phyloP scores from a whole-genome alignment of 192 early-diverging fungal species.

The Coemansia interrupta region DNA sequence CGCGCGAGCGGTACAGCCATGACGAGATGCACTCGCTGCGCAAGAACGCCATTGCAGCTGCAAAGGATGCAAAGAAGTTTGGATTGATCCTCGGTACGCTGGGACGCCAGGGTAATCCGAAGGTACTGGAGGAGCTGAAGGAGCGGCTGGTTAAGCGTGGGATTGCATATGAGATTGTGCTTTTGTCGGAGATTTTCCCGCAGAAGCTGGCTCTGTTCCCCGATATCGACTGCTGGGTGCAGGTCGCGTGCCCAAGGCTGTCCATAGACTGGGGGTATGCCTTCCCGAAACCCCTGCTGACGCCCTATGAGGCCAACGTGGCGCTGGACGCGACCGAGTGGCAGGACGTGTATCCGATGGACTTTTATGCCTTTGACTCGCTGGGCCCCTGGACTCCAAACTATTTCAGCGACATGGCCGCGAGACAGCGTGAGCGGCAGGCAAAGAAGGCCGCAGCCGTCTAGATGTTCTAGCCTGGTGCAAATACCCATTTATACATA shows the following conservation, averaged over 20 bases:
- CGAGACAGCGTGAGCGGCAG: constrained; percentile 25
- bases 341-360: constrained; percentile 94
- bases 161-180: constrained; percentile 66
- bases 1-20: constrained; percentile 91
- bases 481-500: too few species aligned
- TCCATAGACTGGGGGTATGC: constrained; percentile 99
- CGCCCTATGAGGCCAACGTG: constrained; percentile 93
- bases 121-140: constrained; percentile 82
- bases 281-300: constrained; percentile 84
- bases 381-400: constrained; percentile 94
- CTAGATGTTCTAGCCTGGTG: too few species aligned
- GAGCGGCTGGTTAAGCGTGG: constrained; percentile 58
- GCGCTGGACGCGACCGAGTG: constrained; percentile 74
- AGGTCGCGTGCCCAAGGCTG: constrained; percentile 92
- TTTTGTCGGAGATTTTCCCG: constrained; percentile 94
- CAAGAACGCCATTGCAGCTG: constrained; percentile 74
- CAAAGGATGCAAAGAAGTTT: constrained; percentile 70
- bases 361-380: constrained; percentile 90
- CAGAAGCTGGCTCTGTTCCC: constrained; percentile 85
- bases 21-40: constrained; percentile 85
- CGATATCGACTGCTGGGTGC: constrained; percentile 87
- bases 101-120: constrained; percentile 92
- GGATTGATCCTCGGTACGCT: constrained; percentile 94
- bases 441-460: constrained; percentile 3
- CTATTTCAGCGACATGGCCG: constrained; percentile 54